phyloP scores from a whole-genome alignment of 495 filamentous ascomycete species.

The Neurospora sp. region DNA sequence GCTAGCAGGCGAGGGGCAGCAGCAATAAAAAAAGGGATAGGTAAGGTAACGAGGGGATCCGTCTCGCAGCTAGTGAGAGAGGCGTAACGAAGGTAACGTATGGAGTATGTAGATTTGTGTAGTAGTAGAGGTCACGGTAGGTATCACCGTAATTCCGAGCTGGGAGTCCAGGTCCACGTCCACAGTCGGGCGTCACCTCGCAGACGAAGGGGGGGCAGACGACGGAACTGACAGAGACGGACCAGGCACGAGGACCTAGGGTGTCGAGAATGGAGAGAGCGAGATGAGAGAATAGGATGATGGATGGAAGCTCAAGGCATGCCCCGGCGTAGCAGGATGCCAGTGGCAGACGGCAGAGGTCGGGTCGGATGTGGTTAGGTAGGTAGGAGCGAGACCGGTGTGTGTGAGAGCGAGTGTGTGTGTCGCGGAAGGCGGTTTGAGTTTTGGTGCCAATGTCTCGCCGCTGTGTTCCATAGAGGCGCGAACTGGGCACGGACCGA shows the following conservation, averaged over 20 bases:
- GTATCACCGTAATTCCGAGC: neutral
- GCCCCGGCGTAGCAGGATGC: neutral
- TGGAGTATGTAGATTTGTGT: neutral
- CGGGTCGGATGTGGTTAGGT: neutral
- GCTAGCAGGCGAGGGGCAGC: neutral
- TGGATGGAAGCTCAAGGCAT: neutral
- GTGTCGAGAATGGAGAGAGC: neutral
- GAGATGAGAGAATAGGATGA: neutral
- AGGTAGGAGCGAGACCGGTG: neutral
- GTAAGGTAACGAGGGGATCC: neutral
- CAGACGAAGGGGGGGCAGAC: neutral
- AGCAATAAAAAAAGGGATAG: neutral
- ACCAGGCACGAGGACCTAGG: neutral
- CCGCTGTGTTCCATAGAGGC: neutral
- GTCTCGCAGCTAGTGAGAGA: neutral
- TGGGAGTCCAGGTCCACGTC: neutral
- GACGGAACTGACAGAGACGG: neutral
- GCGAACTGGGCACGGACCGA: neutral
- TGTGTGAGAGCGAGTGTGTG: neutral
- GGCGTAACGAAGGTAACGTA: neutral
- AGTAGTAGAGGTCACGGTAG: neutral
- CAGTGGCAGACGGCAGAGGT: neutral
- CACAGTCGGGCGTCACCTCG: neutral
- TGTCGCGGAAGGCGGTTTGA: neutral
- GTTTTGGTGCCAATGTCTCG: neutral